These are phyloP conservation scores for Mychonastes homosphaera DNA, from an alignment of 139 green algal species.

Conservation along the genomic window DNA sequence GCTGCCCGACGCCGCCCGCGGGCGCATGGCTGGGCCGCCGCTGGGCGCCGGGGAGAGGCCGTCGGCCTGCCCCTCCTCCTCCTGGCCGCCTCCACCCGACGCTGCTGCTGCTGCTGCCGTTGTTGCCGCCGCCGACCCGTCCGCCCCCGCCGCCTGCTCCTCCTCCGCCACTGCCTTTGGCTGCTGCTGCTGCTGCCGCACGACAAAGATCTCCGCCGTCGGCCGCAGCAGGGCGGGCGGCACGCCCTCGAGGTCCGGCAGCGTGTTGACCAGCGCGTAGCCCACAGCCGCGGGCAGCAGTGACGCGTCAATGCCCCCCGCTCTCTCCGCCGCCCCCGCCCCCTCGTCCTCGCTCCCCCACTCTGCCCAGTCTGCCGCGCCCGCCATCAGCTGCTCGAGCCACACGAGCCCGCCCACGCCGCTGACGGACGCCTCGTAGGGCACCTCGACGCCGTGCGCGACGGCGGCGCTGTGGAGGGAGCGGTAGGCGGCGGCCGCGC, in stretches of 20 bases:
- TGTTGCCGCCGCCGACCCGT: too few species aligned
- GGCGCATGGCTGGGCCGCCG: too few species aligned
- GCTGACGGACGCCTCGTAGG: constrained; percentile 25
- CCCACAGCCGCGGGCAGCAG: constrained; percentile 8
- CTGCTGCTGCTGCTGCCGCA: too few species aligned
- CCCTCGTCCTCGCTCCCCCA: constrained; percentile 8
- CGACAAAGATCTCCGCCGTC: too few species aligned
- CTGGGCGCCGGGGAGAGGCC: too few species aligned
- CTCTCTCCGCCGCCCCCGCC: too few species aligned
- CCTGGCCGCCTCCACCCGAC: too few species aligned
- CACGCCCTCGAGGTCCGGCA: constrained; percentile 26
- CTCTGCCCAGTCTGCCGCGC: constrained; percentile 31
- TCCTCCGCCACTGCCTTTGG: too few species aligned
- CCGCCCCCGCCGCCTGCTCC: too few species aligned
- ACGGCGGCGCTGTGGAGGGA: constrained; percentile 19
- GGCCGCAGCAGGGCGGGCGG: constrained; percentile 7
- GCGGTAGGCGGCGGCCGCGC: constrained; percentile 28
- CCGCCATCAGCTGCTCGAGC: constrained; percentile 31
- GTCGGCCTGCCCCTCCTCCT: too few species aligned
- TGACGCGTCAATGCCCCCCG: constrained; percentile 3
- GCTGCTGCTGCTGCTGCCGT: too few species aligned
- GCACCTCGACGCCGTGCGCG: constrained; percentile 21
- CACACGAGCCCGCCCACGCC: constrained; percentile 31
- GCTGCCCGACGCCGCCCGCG: too few species aligned
- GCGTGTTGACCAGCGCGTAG: constrained; percentile 31